Conservation (phyloP, 805 yeast species). For the Myxozyma melibiosi region DNA sequence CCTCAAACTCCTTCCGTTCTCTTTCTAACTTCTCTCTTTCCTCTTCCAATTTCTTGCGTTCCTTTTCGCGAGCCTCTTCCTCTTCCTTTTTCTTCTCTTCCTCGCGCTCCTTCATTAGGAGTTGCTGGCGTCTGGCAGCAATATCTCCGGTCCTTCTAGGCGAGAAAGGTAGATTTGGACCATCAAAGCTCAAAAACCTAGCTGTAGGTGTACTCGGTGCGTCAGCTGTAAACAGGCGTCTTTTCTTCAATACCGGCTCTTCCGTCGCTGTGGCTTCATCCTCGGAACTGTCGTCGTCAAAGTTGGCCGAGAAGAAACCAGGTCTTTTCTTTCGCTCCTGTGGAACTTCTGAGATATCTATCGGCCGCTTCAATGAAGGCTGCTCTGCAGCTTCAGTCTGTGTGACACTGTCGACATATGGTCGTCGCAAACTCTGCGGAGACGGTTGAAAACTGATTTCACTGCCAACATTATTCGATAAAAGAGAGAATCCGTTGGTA, state of each 20-base stretch:
- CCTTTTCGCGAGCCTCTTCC: constrained; percentile 12
- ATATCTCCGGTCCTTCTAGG: constrained; percentile 17
- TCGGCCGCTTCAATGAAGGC: constrained; percentile 19
- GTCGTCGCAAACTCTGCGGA: not conserved
- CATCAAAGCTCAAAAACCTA: not conserved
- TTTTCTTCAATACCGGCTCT: constrained; percentile 23
- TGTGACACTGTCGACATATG: constrained; percentile 26
- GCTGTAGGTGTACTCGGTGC: constrained; percentile 2
- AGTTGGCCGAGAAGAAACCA: constrained; percentile 42
- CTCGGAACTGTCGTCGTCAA: constrained; percentile 39
- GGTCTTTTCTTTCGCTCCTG: constrained; percentile 38
- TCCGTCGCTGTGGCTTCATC: constrained; percentile 36
- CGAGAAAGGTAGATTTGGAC: constrained; percentile 6
- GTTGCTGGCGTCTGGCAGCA: constrained; percentile 21
- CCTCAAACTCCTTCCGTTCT: constrained; percentile 23
- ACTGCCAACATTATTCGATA: not conserved
- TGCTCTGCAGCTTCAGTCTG: not conserved
- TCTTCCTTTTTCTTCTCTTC: constrained; percentile 19
- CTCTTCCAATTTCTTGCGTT: constrained; percentile 15
- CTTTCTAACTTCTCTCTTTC: constrained; percentile 17
- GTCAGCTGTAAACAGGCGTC: constrained; percentile 22
- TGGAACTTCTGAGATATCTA: constrained; percentile 37
- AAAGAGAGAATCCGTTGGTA: not conserved
- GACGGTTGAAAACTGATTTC: not conserved
- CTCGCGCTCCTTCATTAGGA: constrained; percentile 18